These are phyloP conservation scores for Aspergillus calidoustus DNA, from an alignment of 2,329 filamentous ascomycete species.

Conservation along the genomic window DNA sequence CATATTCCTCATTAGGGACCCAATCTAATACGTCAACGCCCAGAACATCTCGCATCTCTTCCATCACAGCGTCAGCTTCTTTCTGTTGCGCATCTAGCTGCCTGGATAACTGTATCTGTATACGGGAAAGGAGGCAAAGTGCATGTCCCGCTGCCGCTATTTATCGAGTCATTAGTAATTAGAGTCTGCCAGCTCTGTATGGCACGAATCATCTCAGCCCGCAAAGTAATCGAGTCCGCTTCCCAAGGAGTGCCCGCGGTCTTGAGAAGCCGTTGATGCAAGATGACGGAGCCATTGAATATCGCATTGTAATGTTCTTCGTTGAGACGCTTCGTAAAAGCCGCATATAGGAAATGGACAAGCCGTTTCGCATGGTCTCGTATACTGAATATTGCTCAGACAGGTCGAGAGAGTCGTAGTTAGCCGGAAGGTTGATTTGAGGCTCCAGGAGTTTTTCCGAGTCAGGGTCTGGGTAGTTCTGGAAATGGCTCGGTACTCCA, in stretches of 20 bases:
- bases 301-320: conserved; percentile 33
- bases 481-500: conserved; percentile 38
- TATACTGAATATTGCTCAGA: conserved; percentile 27
- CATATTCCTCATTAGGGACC: conserved; percentile 27
- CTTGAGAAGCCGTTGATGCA: conserved; percentile 32
- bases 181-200: too few relatives aligned
- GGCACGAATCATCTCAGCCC: conserved; percentile 26
- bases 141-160: conserved; percentile 3
- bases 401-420: conserved; percentile 27
- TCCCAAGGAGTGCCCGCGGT: conserved; percentile 33
- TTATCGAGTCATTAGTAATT: too few relatives aligned
- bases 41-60: conserved; percentile 29
- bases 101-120: conserved; percentile 16
- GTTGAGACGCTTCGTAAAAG: conserved; percentile 29
- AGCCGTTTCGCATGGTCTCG: conserved; percentile 29
- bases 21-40: conserved; percentile 34
- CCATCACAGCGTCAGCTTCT: conserved; percentile 26
- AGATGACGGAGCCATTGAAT: conserved; percentile 24
- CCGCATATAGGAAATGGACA: conserved; percentile 33
- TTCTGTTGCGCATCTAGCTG: conserved; percentile 21
- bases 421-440: conserved; percentile 28
- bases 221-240: conserved; percentile 29
- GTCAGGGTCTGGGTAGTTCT: conserved; percentile 39
- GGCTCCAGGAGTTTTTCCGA: conserved; percentile 29
- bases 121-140: background rate